Evolutionary conservation across 1,284 basidiomycete genomes (phyloP), one percentile per base, ranked within the genome.

Genomic region (Puccinia brachypodii): DNA sequence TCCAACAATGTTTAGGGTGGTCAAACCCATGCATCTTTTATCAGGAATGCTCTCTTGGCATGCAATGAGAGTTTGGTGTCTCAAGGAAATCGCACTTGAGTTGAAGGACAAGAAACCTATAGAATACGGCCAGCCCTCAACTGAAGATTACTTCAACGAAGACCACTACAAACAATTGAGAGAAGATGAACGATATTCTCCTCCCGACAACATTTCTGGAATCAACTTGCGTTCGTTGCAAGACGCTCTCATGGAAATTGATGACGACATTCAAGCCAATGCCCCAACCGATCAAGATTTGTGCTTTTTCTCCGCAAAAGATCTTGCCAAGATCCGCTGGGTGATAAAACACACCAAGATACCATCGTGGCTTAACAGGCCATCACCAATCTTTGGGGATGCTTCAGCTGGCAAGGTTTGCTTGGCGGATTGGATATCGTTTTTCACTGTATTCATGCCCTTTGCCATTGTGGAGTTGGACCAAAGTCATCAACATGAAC

Each of bases 21-120:
- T 77, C 14, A 62, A 77, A 68, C 76, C 76, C 4, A 77, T 77
- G 76, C 76, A 77, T 64, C 62, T 64, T 47, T n/a, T 77, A n/a
- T 64, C 62, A 44, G 76, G 76, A 16, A 77, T 77, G 9, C 62
- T 77, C 8, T 11, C n/a, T 19, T 77, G 76, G 76, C 60, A 77
- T 77, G 40, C 72, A 31, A 40, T 28, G 16, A 47, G 31, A 33
- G 76, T 68, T 33, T 77, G 76, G 76, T 47, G 62, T 31, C n/a
- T 77, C 25, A 53, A 77, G 11, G 47, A 50, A n/a, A 62, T 77
- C 47, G 76, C 76, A 13, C 25, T 53, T 3, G 42, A 64, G 13
- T n/a, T 77, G 14, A 64, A 77, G 42, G 47, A 77, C 38, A 53
- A 50, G 19, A 68, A 68, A 22, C 0, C 42, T 7, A 16, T 16